These are phyloP conservation scores for Phyllosticta capitalensis DNA, from an alignment of 2,329 filamentous ascomycete species.

Conservation along the genomic window DNA sequence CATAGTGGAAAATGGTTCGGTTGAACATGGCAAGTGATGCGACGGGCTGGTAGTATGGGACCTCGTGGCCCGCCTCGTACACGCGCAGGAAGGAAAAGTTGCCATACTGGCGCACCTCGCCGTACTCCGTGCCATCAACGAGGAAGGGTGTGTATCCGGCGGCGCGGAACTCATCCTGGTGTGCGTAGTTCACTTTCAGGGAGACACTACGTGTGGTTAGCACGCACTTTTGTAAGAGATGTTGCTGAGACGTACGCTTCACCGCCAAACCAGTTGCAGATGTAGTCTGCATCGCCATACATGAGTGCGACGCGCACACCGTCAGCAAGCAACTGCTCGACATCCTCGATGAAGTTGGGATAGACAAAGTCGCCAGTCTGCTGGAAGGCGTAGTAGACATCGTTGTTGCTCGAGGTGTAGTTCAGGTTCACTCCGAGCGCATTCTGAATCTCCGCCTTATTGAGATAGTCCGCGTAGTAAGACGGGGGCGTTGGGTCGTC, in stretches of 20 bases:
- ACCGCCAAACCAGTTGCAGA: constrained; percentile 28
- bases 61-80: constrained; percentile 33
- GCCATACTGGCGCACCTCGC: constrained; percentile 31
- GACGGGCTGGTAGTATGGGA: constrained; percentile 32
- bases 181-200: constrained; percentile 27
- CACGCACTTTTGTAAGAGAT: not conserved
- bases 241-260: not conserved
- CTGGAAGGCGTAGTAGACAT: constrained; percentile 44
- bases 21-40: constrained; percentile 30
- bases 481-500: constrained; percentile 53
- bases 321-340: constrained; percentile 32
- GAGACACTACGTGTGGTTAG: constrained; percentile 19
- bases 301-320: constrained; percentile 29
- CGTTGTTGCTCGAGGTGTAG: constrained; percentile 42
- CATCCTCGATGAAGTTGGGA: constrained; percentile 42
- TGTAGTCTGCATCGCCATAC: constrained; percentile 29
- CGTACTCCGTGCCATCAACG: constrained; percentile 31
- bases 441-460: constrained; percentile 46
- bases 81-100: constrained; percentile 32
- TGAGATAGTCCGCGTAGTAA: constrained; percentile 56
- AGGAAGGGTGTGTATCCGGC: constrained; percentile 26
- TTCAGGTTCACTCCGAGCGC: constrained; percentile 55
- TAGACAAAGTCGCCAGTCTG: constrained; percentile 48
- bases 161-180: constrained; percentile 20
- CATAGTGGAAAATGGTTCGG: constrained; percentile 26